phyloP scores from a whole-genome alignment of 1,284 basidiomycete genomes.

The Boletus hoseneyae region DNA sequence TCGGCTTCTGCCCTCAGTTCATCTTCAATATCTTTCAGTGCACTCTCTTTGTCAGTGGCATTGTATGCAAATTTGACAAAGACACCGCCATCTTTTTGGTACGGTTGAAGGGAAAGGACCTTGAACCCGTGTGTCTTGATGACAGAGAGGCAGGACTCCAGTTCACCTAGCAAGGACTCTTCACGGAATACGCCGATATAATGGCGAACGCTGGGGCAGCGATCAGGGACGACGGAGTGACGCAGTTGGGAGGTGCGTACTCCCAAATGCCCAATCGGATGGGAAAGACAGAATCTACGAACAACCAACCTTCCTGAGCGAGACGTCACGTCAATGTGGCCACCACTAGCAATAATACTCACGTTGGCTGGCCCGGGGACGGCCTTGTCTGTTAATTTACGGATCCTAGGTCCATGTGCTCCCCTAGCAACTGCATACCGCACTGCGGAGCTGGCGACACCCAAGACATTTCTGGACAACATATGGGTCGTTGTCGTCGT shows the following conservation, averaged over 20 bases:
- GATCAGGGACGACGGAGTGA: slow-evolving; percentile 6
- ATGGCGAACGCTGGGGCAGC: slow-evolving; percentile 50
- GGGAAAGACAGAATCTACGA: slow-evolving; percentile 58
- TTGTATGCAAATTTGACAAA: slow-evolving; percentile 79
- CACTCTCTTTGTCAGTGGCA: slow-evolving; percentile 37
- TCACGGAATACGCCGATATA: slow-evolving; percentile 57
- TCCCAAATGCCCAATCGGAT: slow-evolving; percentile 49
- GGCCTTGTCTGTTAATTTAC: slow-evolving; percentile 13
- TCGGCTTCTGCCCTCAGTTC: slow-evolving; percentile 41
- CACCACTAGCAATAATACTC: slow-evolving; percentile 18
- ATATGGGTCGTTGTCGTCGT: slow-evolving; percentile 7
- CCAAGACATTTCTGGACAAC: slow-evolving; percentile 14
- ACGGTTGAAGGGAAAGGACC: slow-evolving; percentile 56
- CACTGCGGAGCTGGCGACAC: slow-evolving; percentile 1
- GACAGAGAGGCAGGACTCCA: slow-evolving; percentile 47
- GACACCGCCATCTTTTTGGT: slow-evolving; percentile 81
- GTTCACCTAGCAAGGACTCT: slow-evolving; percentile 47
- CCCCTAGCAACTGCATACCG: slow-evolving; percentile 3
- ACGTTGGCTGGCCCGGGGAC: slow-evolving; percentile 13
- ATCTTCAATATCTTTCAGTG: slow-evolving; percentile 48
- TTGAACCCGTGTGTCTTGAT: slow-evolving; percentile 55
- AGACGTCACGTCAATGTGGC: slow-evolving; percentile 3
- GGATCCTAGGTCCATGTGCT: neutral
- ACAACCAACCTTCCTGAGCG: slow-evolving; percentile 43
- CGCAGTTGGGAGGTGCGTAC: slow-evolving; percentile 34